These are phyloP conservation scores for Meira miltonrushii DNA, from an alignment of 1,284 basidiomycete species.

Conservation along the genomic window DNA sequence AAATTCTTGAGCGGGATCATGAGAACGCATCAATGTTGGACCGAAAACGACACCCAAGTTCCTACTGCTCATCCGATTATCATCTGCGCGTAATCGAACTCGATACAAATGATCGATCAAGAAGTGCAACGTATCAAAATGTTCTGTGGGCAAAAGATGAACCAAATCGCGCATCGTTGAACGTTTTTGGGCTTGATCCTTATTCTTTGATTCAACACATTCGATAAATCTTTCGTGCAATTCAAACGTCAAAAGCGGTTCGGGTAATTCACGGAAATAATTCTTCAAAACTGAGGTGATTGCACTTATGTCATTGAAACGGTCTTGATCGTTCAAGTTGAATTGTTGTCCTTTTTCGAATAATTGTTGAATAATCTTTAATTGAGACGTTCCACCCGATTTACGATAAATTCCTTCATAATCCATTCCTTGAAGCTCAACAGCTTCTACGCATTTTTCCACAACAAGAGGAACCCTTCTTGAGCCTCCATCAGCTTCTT, in stretches of 20 bases:
- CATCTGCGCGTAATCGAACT: slow-evolving; percentile 54
- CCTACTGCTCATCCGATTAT: slow-evolving; percentile 88
- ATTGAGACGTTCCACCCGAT: slow-evolving; percentile 85
- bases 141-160: slow-evolving; percentile 72
- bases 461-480: slow-evolving; percentile 75
- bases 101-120: slow-evolving; percentile 79
- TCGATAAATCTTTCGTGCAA: slow-evolving; percentile 79
- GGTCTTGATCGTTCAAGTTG: slow-evolving; percentile 76
- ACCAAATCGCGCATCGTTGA: slow-evolving; percentile 61
- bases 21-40: slow-evolving; percentile 87
- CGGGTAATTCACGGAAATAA: slow-evolving; percentile 85
- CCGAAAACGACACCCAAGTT: slow-evolving; percentile 99
- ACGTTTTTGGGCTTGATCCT: slow-evolving; percentile 13
- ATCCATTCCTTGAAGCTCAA: slow-evolving; percentile 77
- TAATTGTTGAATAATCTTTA: slow-evolving; percentile 84
- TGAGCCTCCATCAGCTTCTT: slow-evolving; percentile 62
- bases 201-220: slow-evolving; percentile 22
- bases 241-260: slow-evolving; percentile 82
- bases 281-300: slow-evolving; percentile 95
- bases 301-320: slow-evolving; percentile 94
- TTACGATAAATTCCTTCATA: slow-evolving; percentile 97
- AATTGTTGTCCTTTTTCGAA: slow-evolving; percentile 91
- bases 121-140: slow-evolving; percentile 75
- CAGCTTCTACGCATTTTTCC: slow-evolving; percentile 88
- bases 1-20: slow-evolving; percentile 80